A percentile compares a stretch with the other conserved stretches of the same genome.
phyloP scores from a whole-genome alignment of 805 yeast genomes.

The Pichia californica region DNA sequence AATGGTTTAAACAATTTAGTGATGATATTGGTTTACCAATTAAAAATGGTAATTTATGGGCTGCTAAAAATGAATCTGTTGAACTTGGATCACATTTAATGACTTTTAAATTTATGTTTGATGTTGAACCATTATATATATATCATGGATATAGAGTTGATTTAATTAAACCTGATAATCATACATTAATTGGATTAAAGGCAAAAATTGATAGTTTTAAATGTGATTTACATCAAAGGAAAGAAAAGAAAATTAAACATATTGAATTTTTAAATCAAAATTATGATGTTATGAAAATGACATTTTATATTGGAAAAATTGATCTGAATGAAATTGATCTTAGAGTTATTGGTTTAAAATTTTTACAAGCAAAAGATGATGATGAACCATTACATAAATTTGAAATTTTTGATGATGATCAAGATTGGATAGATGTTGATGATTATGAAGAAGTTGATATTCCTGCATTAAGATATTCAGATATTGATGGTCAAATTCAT shows the following conservation, averaged over 20 bases:
- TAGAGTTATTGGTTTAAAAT: constrained; percentile 45
- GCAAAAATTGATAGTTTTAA: constrained; percentile 47
- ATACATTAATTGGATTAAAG: constrained; percentile 59
- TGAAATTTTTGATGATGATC: constrained; percentile 46
- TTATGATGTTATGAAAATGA: constrained; percentile 49
- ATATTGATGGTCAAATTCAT: constrained; percentile 39
- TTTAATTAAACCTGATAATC: constrained; percentile 33
- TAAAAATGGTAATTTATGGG: constrained; percentile 65
- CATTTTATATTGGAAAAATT: constrained; percentile 56
- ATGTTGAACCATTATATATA: constrained; percentile 62
- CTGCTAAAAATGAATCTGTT: constrained; percentile 43
- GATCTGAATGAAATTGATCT: constrained; percentile 51
- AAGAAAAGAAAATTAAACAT: constrained; percentile 39
- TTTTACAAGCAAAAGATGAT: constrained; percentile 18
- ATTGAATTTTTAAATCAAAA: constrained; percentile 44
- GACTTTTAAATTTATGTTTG: constrained; percentile 72
- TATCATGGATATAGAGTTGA: constrained; percentile 61
- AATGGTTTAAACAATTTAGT: constrained; percentile 84
- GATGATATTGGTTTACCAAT: constrained; percentile 71
- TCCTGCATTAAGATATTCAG: constrained; percentile 31
- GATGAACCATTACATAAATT: constrained; percentile 7
- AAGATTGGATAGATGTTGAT: constrained; percentile 53
- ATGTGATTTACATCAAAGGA: constrained; percentile 59
- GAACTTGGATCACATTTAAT: constrained; percentile 71
- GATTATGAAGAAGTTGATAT: constrained; percentile 56